Evolutionary conservation across 805 yeast species (phyloP), one percentile per base, ranked within the genome.

Genomic region (Saturnispora serradocipensis): DNA sequence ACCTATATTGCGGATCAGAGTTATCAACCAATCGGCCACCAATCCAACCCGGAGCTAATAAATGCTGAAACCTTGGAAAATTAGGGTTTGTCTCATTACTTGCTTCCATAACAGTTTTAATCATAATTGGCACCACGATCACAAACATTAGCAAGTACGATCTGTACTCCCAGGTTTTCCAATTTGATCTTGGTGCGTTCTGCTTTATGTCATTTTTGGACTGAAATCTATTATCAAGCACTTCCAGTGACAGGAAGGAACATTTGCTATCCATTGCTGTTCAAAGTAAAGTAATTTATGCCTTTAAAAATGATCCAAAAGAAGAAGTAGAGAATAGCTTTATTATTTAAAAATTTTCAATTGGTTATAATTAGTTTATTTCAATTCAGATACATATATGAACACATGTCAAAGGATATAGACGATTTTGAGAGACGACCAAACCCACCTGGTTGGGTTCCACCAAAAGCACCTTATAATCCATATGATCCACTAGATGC

Each of bases 11-110:
- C 32, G 75, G 72, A 64, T 93, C 99, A 5, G 96, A 85, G 64
- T 91, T 90, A 66, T 93, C 99, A 42, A 88, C 95, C 66, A 84
- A 85, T 25, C 96, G 70, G 8, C 96, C 97, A 63, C 84, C 79
- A 59, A 89, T 69, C 98, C 98, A 91, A 4, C 99, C 98, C 5
- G 80, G 72, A 28, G 84, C 74, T 48, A 91, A 71, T 38, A 83
- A 69, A 47, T 78, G 75, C 57, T 76, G 76, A 61, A 77, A 88
- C 47, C 71, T 71, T 18, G 76, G 74, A 62, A 84, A 91, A 62
- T 88, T 88, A 10, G 85, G 82, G 60, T 86, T 88, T 2, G 80
- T 70, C 56, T 82, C 84, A 59, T 81, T 81, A 34, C 90, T 83
- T 8, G 95, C 91, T 36, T 80, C 84, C 77, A 86, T 77, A 2